Percentiles rank a stretch among this genome's conserved stretches.
These are phyloP conservation scores for Botrytis fragariae DNA, from an alignment of 2,329 filamentous ascomycete species.

Conservation along the genomic window DNA sequence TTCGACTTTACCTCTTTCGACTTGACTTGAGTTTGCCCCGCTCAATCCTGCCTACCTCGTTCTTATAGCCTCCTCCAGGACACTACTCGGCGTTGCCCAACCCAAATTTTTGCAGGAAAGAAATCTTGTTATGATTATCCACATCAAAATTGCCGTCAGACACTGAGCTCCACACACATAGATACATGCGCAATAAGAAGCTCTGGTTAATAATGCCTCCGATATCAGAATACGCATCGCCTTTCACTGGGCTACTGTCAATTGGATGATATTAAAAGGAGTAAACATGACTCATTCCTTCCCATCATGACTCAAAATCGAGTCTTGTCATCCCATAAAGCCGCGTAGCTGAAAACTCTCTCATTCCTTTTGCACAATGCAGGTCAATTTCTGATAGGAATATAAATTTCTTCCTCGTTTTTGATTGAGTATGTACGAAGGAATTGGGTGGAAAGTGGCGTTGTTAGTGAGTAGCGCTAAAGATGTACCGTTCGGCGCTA, in stretches of 20 bases:
- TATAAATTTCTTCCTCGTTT: not conserved
- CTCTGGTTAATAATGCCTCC: not conserved
- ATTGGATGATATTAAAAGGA: not conserved
- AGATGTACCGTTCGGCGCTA: not conserved
- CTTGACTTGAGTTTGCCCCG: not conserved
- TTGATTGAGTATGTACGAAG: not conserved
- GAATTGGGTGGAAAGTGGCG: not conserved
- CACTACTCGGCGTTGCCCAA: not conserved
- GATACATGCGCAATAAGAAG: not conserved
- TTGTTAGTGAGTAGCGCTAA: not conserved
- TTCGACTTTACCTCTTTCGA: not conserved
- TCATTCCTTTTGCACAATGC: not conserved
- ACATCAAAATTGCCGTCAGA: not conserved
- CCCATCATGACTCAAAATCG: not conserved
- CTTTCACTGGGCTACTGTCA: not conserved
- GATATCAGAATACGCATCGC: not conserved
- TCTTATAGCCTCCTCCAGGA: not conserved
- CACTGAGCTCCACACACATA: not conserved
- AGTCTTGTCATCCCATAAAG: not conserved
- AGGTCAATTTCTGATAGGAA: not conserved
- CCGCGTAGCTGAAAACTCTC: not conserved
- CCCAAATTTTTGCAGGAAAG: not conserved
- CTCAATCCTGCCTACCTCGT: not conserved
- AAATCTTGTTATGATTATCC: not conserved
- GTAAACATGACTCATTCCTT: not conserved